Evolutionary conservation across 2,329 filamentous ascomycete genomes (phyloP), one percentile per base, ranked within the genome.

Genomic region (Pseudogymnoascus destructans): DNA sequence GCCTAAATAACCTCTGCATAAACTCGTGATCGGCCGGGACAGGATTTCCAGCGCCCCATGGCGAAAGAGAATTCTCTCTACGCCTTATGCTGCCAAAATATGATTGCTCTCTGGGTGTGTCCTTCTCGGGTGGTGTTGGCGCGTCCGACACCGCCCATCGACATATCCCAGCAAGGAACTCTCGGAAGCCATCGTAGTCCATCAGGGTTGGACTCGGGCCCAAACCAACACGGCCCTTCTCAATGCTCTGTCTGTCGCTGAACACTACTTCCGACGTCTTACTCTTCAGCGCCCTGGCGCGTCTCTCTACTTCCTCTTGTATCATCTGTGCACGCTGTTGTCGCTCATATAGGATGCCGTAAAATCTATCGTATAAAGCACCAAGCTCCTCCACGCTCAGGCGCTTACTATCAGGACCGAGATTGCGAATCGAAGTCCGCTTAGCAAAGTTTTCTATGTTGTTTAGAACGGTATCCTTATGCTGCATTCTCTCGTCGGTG

Each of bases 401-500:
- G 57, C 91, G 81, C 73, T 97, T 98, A 76, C 91, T 96, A 65
- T 98, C 93, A 0, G 92, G 90, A 0, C 93, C 93, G 23, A 98
- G 80, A 66, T 98, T 98, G 33, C 93, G 81, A 62, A 98, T 95
- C 1, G 92, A 95, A 2, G 93, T 98, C 63, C 93, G 83, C 74
- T 97, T 98, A 57, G 93, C 90, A 68, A 98, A 98, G 65, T 83
- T 95, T 73, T 97, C 93, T 67, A 98, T 97, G 64, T 91, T 96
- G 70, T 90, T 90, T 59, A 98, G 77, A 30, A 98, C 93, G 0
- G 87, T 86, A 67, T 93, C 89, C 72, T 97, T 97, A 72, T 97
- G 95, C 72, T 91, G 95, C 38, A 87, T 78, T 19, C 93, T 84
- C 68, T 95, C 79, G 64, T 97, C 93, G 0, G 86, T 87, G 61